Evolutionary conservation across 2,329 filamentous ascomycete genomes (phyloP).

Genomic region (Monosporascus sp.): DNA sequence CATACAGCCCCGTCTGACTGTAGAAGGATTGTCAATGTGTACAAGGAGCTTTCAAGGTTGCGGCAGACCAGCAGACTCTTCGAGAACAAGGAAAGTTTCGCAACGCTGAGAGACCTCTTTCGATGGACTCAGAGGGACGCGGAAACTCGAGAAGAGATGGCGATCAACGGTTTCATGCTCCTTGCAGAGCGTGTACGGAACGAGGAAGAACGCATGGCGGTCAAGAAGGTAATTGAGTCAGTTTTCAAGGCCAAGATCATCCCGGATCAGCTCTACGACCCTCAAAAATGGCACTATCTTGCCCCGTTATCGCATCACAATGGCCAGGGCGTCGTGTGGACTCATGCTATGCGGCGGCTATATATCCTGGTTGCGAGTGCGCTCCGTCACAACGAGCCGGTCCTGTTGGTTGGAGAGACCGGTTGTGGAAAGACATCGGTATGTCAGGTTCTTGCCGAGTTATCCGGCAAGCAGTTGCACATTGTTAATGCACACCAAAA

Average conservation of each 20-base stretch:
- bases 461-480: slow-evolving; percentile 67
- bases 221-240: slow-evolving; percentile 82
- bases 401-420: slow-evolving; percentile 91
- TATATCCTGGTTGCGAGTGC: slow-evolving; percentile 87
- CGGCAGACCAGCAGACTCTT: slow-evolving; percentile 89
- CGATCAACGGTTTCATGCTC: slow-evolving; percentile 91
- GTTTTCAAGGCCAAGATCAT: slow-evolving; percentile 85
- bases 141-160: slow-evolving; percentile 81
- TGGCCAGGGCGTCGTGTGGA: slow-evolving; percentile 78
- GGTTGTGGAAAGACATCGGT: slow-evolving; percentile 98
- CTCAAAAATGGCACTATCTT: slow-evolving; percentile 51
- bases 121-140: slow-evolving; percentile 86
- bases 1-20: slow-evolving; percentile 88
- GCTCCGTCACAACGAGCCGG: slow-evolving; percentile 83
- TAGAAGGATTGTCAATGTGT: slow-evolving; percentile 83
- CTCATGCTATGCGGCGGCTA: slow-evolving; percentile 83
- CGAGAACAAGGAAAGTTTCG: slow-evolving; percentile 96
- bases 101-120: slow-evolving; percentile 91
- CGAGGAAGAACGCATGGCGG: slow-evolving; percentile 73
- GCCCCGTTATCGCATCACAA: slow-evolving; percentile 41
- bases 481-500: slow-evolving; percentile 98
- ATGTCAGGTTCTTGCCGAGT: slow-evolving; percentile 84
- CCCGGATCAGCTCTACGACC: slow-evolving; percentile 65
- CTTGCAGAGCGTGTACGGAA: slow-evolving; percentile 93
- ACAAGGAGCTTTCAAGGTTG: slow-evolving; percentile 83